These are phyloP conservation scores for Boechera stricta DNA, from an alignment of 345 rosid species.

Conservation along the genomic window DNA sequence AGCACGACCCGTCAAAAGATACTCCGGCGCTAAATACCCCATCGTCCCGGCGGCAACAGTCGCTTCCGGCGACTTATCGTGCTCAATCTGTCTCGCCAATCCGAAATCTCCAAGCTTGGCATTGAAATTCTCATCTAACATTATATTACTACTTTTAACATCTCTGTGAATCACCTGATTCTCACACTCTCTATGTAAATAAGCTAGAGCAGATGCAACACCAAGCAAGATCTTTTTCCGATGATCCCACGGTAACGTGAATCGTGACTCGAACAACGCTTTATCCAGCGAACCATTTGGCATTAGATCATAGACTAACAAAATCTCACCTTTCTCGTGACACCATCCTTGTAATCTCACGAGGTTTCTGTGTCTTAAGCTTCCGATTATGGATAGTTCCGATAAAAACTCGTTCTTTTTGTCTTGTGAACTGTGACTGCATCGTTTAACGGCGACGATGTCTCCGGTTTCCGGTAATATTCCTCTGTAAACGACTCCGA, in stretches of 20 bases:
- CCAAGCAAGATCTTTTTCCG: conserved; percentile 58
- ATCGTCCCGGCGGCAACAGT: conserved; percentile 67
- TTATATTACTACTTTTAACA: conserved; percentile 60
- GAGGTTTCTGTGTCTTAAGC: conserved; percentile 85
- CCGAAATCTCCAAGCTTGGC: conserved; percentile 71
- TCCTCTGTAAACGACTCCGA: conserved; percentile 92
- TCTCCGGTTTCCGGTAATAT: conserved; percentile 73
- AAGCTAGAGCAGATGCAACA: conserved; percentile 64
- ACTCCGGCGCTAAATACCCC: conserved; percentile 72
- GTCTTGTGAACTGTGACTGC: conserved; percentile 83
- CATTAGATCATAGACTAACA: conserved; percentile 93
- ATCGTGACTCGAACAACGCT: conserved; percentile 54
- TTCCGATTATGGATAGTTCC: conserved; percentile 86
- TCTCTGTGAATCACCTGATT: conserved; percentile 69
- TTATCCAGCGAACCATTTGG: conserved; percentile 75
- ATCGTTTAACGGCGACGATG: conserved; percentile 83
- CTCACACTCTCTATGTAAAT: conserved; percentile 64
- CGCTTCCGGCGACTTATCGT: conserved; percentile 65
- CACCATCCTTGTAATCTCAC: conserved; percentile 96
- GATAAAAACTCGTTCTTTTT: conserved; percentile 82
- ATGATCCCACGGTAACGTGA: conserved; percentile 56
- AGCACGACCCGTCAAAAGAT: conserved; percentile 60
- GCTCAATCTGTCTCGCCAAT: conserved; percentile 58
- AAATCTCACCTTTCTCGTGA: conserved; percentile 88
- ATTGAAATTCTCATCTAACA: conserved; percentile 63